Base-by-base conservation (phyloP, 192 early-diverging fungal species). In the Dissophora ornata region DNA sequence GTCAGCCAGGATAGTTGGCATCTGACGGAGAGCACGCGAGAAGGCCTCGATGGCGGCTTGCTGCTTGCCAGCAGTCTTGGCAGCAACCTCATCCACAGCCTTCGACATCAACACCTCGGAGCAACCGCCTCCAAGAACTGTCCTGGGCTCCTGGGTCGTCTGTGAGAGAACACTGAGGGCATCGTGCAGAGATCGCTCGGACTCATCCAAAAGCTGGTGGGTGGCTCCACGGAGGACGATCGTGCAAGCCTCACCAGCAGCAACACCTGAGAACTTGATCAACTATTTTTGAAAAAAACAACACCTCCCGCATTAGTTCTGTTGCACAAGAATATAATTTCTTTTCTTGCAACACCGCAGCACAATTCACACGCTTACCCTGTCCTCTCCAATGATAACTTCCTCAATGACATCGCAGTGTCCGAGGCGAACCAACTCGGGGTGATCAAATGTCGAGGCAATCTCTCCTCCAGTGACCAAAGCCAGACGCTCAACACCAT, bases 401-500 rank as follows among this genome's bases (percentile, higher is more conserved):
- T 99, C 96, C 83, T 99, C 97, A 82, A 99, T 97, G 58, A 94
- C 64, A 69, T 97, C 95, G 82, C 97, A 99, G 61, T 92, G 85
- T 41, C 97, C 97, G 21, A 99, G 86, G 63, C 93, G 90, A 53
- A 99, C 92, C 12, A 99, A 84, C 71, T 99, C 96, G 25, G 97
- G 97, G 80, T 96, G 93, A 66, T 99, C 97, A 80, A 99, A 99
- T 9, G 97, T 95, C 32, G 97, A 99, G 7, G 95, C 90, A 71
- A 99, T 99, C 74, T 99, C 97, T 73, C 97, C 95, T 67, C 97
- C 97, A 46, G 97, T 97, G 19, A 99, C 97, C 44, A 99, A 82
- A 50, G 97, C 96, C 63, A 99, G 85, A 15, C 97, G 86, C 84
- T 99, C 97, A 36, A 99, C 88, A 67, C 97, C 97, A 77, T 97